phyloP scores from a whole-genome alignment of 495 filamentous ascomycete genomes.

The Xylaria cubensis region DNA sequence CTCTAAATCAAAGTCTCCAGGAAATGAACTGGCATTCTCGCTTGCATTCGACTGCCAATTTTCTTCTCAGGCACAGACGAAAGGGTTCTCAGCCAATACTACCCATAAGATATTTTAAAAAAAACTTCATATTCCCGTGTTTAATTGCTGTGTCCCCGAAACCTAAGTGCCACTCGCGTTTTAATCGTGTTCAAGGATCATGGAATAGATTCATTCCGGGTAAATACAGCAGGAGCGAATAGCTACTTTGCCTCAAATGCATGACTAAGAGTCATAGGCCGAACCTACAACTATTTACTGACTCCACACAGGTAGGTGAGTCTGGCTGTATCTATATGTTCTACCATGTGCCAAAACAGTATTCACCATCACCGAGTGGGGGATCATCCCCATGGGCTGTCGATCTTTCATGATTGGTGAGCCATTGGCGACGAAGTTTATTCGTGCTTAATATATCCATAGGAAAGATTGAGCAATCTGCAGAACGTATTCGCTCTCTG shows the following conservation, averaged over 20 bases:
- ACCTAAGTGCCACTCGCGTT: background rate
- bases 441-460: background rate
- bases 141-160: constrained; percentile 9
- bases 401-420: background rate
- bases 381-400: background rate
- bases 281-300: background rate
- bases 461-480: background rate
- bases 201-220: background rate
- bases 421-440: background rate
- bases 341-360: background rate
- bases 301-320: background rate
- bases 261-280: background rate
- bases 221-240: constrained; percentile 3
- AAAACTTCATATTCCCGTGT: constrained; percentile 8
- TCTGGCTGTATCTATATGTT: background rate
- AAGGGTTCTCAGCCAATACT: background rate
- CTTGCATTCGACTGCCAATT: background rate
- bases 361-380: background rate
- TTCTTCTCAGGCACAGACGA: background rate
- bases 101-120: background rate
- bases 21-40: background rate
- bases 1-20: background rate
- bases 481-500: background rate
- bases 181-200: background rate
- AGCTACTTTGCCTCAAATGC: background rate